Evolutionary conservation across 2,329 filamentous ascomycete genomes (phyloP).

Genomic region (Samsoniella hepiali): DNA sequence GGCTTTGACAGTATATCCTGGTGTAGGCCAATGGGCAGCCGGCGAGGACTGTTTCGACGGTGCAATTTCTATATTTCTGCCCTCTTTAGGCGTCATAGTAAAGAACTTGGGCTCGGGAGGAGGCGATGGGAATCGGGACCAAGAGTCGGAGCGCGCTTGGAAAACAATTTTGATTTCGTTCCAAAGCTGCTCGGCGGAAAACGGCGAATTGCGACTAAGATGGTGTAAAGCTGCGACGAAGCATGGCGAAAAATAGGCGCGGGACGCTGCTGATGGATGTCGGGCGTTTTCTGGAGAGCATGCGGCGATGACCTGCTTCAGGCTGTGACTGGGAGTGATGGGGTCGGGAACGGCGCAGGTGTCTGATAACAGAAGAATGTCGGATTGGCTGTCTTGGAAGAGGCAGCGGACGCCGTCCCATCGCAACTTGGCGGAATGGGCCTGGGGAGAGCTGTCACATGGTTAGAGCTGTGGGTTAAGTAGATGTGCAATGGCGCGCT

Average conservation of each 20-base stretch:
- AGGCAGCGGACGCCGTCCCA: constrained; percentile 62
- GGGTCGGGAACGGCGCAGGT: constrained; percentile 56
- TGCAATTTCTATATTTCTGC: constrained; percentile 51
- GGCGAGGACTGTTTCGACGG: constrained; percentile 35
- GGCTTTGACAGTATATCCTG: neutral
- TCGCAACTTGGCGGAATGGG: constrained; percentile 59
- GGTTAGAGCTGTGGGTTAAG: constrained; percentile 35
- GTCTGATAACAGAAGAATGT: constrained; percentile 61
- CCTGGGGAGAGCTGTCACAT: constrained; percentile 48
- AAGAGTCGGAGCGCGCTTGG: constrained; percentile 36
- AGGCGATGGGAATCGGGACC: constrained; percentile 33
- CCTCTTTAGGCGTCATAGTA: constrained; percentile 52
- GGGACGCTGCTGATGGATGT: constrained; percentile 34
- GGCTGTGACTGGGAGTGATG: constrained; percentile 49
- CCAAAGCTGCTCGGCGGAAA: constrained; percentile 53
- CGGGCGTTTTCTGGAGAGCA: constrained; percentile 43
- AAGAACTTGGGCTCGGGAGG: constrained; percentile 41
- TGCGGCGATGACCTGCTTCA: constrained; percentile 63
- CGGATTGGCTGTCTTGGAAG: constrained; percentile 60
- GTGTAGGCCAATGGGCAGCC: neutral
- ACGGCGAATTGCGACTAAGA: constrained; percentile 48
- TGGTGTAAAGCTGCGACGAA: constrained; percentile 54
- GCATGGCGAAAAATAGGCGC: constrained; percentile 55
- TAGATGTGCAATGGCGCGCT: constrained; percentile 19
- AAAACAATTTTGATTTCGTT: constrained; percentile 51